Percentiles rank a stretch among this genome's conserved stretches.
Evolutionary conservation across 495 filamentous ascomycete genomes (phyloP).

Genomic region (Trichoderma asperelloides): DNA sequence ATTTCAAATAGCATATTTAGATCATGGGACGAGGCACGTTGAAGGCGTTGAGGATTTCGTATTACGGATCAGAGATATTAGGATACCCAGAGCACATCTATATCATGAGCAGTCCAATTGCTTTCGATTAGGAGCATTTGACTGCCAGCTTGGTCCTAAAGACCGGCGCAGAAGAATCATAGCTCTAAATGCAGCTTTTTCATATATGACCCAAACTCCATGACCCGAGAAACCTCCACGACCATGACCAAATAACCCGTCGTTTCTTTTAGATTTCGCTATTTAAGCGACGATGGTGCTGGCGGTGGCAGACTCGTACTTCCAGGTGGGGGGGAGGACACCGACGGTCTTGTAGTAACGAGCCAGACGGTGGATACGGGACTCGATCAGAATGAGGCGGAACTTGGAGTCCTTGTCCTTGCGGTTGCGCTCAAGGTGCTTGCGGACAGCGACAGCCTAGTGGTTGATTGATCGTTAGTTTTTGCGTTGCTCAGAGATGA

Average conservation of each 20-base stretch:
- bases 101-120: conserved; percentile 7
- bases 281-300: conserved; percentile 57
- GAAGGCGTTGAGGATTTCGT: neutral
- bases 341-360: conserved; percentile 97
- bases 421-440: conserved; percentile 99
- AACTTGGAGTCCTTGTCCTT: conserved; percentile 99
- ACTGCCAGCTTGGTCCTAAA: neutral
- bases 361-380: conserved; percentile 96
- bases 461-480: conserved; percentile 12
- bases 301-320: conserved; percentile 72
- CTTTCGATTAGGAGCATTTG: conserved; percentile 7
- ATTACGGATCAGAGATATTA: conserved; percentile 2
- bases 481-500: neutral
- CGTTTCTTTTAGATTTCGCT: neutral
- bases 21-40: conserved; percentile 1
- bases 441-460: conserved; percentile 94
- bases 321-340: conserved; percentile 96
- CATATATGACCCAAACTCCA: conserved; percentile 28
- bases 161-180: conserved; percentile 10
- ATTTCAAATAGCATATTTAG: neutral
- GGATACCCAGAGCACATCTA: conserved; percentile 8
- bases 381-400: conserved; percentile 98
- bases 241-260: conserved; percentile 8
- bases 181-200: conserved; percentile 21
- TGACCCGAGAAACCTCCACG: conserved; percentile 9